Conservation (phyloP, 2,329 filamentous ascomycete genomes). For the Ophiostoma himal-ulmi region DNA sequence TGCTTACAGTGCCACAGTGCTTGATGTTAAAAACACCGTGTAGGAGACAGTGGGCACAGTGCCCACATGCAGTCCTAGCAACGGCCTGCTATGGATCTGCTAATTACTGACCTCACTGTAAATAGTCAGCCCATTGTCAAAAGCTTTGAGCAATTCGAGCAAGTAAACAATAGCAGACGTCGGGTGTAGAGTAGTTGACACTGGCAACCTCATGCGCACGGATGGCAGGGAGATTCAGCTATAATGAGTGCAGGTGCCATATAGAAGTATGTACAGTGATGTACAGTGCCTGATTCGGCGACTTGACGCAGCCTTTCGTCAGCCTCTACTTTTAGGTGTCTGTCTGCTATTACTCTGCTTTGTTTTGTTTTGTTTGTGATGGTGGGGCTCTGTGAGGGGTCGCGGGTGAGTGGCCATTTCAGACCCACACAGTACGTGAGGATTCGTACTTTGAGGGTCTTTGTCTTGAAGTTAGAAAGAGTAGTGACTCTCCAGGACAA, state of each 20-base stretch:
- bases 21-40: background rate
- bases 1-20: background rate
- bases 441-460: background rate
- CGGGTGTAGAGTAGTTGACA: background rate
- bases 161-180: background rate
- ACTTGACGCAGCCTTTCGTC: background rate
- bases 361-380: conserved; percentile 25
- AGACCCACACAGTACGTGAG: conserved; percentile 17
- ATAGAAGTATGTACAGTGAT: background rate
- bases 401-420: conserved; percentile 5
- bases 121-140: background rate
- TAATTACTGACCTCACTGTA: background rate
- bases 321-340: background rate
- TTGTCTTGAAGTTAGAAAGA: background rate
- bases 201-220: too few species aligned
- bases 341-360: conserved; percentile 1
- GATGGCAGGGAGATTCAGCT: too few species aligned
- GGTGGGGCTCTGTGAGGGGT: conserved; percentile 22
- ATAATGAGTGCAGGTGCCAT: background rate
- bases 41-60: background rate
- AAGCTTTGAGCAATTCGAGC: background rate
- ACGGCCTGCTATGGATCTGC: background rate
- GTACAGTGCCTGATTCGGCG: conserved; percentile 1
- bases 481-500: background rate
- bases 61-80: background rate